Conservation (phyloP, 2,329 filamentous ascomycete species). For the Hypocreales sp. region DNA sequence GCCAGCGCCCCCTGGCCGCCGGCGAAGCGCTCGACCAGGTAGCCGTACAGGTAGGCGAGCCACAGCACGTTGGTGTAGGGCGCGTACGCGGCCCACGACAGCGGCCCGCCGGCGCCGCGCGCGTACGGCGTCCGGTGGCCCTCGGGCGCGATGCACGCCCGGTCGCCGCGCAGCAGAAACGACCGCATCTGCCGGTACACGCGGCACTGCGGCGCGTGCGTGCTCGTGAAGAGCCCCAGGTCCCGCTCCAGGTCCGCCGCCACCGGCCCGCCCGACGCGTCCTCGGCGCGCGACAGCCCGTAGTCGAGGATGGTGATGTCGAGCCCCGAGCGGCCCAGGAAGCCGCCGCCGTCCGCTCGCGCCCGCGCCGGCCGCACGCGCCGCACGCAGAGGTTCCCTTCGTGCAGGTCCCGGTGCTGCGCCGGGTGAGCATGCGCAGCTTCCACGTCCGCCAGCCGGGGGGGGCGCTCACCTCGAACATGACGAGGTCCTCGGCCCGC, state of each 20-base stretch:
- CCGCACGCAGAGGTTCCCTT: slow-evolving; percentile 49
- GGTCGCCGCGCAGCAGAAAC: slow-evolving; percentile 34
- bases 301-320: slow-evolving; percentile 53
- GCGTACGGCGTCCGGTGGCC: slow-evolving; percentile 31
- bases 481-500: slow-evolving; percentile 38
- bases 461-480: slow-evolving; percentile 42
- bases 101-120: slow-evolving; percentile 25
- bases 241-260: slow-evolving; percentile 46
- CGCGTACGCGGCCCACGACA: slow-evolving; percentile 37
- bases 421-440: slow-evolving; percentile 3
- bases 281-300: slow-evolving; percentile 43
- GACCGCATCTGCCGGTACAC: slow-evolving; percentile 50
- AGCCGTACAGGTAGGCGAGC: slow-evolving; percentile 46
- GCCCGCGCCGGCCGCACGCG: too few relatives aligned
- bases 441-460: too few relatives aligned
- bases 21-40: slow-evolving; percentile 29
- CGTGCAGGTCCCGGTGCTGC: slow-evolving; percentile 49
- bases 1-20: slow-evolving; percentile 29
- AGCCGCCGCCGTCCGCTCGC: too few relatives aligned
- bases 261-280: slow-evolving; percentile 23
- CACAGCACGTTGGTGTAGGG: slow-evolving; percentile 52
- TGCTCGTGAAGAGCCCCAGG: slow-evolving; percentile 42
- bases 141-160: slow-evolving; percentile 30
- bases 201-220: slow-evolving; percentile 41
- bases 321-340: slow-evolving; percentile 43